Evolutionary conservation across 2,329 filamentous ascomycete genomes (phyloP).

Genomic region (Ophiobolus disseminans): DNA sequence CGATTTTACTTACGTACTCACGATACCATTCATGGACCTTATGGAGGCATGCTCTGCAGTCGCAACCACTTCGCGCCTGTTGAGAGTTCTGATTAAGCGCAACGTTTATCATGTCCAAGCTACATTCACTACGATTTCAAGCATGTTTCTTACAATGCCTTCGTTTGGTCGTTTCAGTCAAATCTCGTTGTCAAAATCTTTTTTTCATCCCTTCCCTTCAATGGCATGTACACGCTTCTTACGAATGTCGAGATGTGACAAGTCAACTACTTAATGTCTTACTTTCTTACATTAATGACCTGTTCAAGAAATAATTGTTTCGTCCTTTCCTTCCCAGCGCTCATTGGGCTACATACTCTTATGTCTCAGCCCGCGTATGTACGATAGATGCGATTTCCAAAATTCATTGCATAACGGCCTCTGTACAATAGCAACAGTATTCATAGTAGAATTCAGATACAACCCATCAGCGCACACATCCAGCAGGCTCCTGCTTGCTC

Average conservation of each 20-base stretch:
- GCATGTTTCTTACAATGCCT: slow-evolving; percentile 14
- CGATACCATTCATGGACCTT: slow-evolving; percentile 47
- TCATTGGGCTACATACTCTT: slow-evolving; percentile 8
- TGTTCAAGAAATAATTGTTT: slow-evolving; percentile 26
- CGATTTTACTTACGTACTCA: slow-evolving; percentile 48
- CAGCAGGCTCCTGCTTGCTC: slow-evolving; percentile 17
- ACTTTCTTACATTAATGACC: slow-evolving; percentile 44
- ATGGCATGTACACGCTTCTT: slow-evolving; percentile 37
- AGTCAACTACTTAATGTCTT: slow-evolving; percentile 47
- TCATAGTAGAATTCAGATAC: slow-evolving; percentile 33
- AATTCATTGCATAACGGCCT: slow-evolving; percentile 41
- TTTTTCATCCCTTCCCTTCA: slow-evolving; percentile 24
- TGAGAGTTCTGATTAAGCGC: slow-evolving; percentile 34
- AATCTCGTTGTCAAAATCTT: slow-evolving; percentile 28
- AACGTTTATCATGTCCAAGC: slow-evolving; percentile 26
- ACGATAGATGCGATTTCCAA: slow-evolving; percentile 41
- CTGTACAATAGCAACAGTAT: slow-evolving; percentile 47
- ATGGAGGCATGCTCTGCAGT: slow-evolving; percentile 46
- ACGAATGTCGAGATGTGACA: slow-evolving; percentile 42
- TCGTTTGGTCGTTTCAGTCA: neutral
- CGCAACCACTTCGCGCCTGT: slow-evolving; percentile 35
- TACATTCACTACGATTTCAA: slow-evolving; percentile 11
- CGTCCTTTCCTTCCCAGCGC: neutral
- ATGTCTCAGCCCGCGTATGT: slow-evolving; percentile 24
- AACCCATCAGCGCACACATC: slow-evolving; percentile 24